Percentiles rank a stretch among this genome's conserved stretches.
phyloP scores from a whole-genome alignment of 176 grass and related monocot species.

The Carex cristatella region DNA sequence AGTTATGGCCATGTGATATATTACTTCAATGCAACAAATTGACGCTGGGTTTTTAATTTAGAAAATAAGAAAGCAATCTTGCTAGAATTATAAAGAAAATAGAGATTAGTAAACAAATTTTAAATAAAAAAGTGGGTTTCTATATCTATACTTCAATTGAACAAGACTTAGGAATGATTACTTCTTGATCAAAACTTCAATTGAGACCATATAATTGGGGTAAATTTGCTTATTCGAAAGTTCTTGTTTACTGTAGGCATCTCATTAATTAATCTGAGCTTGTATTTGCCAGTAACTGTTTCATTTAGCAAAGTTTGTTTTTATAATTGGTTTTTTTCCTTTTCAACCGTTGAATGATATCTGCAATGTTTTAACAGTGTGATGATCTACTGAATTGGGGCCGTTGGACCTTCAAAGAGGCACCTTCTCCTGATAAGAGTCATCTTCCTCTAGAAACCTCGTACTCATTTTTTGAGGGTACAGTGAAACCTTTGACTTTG shows the following conservation, averaged over 20 bases:
- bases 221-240: not conserved
- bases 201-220: not conserved
- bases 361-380: slow-evolving; percentile 32
- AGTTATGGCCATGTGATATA: not conserved
- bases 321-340: not conserved
- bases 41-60: not conserved
- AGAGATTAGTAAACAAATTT: not conserved
- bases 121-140: not conserved
- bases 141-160: not conserved
- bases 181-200: not conserved
- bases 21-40: not conserved
- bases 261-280: not conserved
- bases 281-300: not conserved
- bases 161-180: not conserved
- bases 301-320: not conserved
- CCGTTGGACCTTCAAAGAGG: slow-evolving; percentile 49
- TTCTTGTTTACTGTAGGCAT: not conserved
- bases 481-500: slow-evolving; percentile 47
- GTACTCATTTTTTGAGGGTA: slow-evolving; percentile 40
- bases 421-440: slow-evolving; percentile 38
- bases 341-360: not conserved
- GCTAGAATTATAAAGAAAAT: not conserved
- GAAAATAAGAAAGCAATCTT: not conserved
- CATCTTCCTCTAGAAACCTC: slow-evolving; percentile 28
- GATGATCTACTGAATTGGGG: slow-evolving; percentile 50